Conservation (phyloP, 2,329 filamentous ascomycete genomes). For the Talaromyces sp. region DNA sequence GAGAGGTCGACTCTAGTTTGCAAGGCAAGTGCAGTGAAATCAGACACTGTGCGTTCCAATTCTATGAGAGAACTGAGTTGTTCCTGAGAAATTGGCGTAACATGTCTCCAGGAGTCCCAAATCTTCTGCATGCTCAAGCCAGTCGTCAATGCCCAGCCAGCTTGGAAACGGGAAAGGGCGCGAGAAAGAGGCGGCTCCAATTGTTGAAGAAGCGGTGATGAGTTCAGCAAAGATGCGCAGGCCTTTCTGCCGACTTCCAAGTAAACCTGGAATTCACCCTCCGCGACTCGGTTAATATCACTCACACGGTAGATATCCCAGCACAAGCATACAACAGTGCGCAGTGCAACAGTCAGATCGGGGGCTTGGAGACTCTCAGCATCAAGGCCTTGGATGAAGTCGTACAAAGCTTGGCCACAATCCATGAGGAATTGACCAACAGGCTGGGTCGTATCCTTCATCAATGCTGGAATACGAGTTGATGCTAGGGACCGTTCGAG, state of each 20-base stretch:
- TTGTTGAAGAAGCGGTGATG: conserved; percentile 27
- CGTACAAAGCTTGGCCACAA: conserved; percentile 40
- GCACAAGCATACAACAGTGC: conserved; percentile 48
- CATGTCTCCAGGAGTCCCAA: conserved; percentile 73
- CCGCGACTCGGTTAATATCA: conserved; percentile 49
- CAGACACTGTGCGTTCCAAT: conserved; percentile 38
- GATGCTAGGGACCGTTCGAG: conserved; percentile 47
- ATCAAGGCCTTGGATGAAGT: conserved; percentile 37
- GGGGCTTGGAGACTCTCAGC: conserved; percentile 27
- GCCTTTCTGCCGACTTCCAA: conserved; percentile 46
- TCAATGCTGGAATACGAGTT: conserved; percentile 40
- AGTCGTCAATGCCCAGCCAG: conserved; percentile 71
- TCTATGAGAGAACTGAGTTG: conserved; percentile 40
- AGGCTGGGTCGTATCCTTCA: conserved; percentile 47
- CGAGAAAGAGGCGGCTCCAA: conserved; percentile 32
- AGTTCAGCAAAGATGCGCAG: conserved; percentile 36
- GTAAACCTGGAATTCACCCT: conserved; percentile 59
- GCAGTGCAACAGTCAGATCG: conserved; percentile 29
- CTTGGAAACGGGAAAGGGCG: conserved; percentile 61
- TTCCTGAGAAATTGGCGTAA: conserved; percentile 45
- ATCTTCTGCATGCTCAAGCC: conserved; percentile 79
- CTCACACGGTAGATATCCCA: conserved; percentile 53
- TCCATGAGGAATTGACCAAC: conserved; percentile 42
- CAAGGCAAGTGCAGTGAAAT: conserved; percentile 41
- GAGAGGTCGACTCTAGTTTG: conserved; percentile 40